Evolutionary conservation across 2,329 filamentous ascomycete species (phyloP).

Genomic region (Cladophialophora immunda): DNA sequence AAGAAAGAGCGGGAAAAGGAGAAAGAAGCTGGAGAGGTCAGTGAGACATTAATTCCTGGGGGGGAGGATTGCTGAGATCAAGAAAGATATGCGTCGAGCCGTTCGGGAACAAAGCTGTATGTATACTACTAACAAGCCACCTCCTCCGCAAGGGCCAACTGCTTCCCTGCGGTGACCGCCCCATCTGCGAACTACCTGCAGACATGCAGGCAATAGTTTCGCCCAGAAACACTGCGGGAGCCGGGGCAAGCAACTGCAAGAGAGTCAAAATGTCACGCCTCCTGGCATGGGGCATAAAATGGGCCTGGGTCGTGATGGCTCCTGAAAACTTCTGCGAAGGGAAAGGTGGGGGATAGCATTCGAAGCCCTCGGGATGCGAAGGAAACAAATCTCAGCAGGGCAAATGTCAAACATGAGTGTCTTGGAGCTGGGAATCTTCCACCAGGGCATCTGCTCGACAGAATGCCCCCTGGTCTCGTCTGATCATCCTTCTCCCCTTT

Average conservation of each 20-base stretch:
- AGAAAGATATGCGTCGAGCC: conserved; percentile 24
- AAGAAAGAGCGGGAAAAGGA: conserved; percentile 11
- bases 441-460: not conserved
- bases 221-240: conserved; percentile 3
- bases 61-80: conserved; percentile 5
- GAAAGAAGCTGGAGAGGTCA: conserved; percentile 22
- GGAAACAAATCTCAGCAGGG: conserved; percentile 19
- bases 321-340: not conserved
- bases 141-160: conserved; percentile 7
- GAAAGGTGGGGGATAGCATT: conserved; percentile 9
- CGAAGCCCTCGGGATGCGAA: not conserved
- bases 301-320: not conserved
- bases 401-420: conserved; percentile 25
- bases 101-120: conserved; percentile 23
- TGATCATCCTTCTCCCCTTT: conserved; percentile 14
- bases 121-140: conserved; percentile 22
- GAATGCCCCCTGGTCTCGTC: conserved; percentile 1
- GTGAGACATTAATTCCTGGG: conserved; percentile 32
- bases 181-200: not conserved
- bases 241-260: not conserved
- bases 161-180: not conserved
- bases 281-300: conserved; percentile 5
- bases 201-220: conserved; percentile 11
- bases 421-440: conserved; percentile 7
- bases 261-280: not conserved